Evolutionary conservation across 306 rosid species (phyloP).

Genomic region (Dryas alaskensis): DNA sequence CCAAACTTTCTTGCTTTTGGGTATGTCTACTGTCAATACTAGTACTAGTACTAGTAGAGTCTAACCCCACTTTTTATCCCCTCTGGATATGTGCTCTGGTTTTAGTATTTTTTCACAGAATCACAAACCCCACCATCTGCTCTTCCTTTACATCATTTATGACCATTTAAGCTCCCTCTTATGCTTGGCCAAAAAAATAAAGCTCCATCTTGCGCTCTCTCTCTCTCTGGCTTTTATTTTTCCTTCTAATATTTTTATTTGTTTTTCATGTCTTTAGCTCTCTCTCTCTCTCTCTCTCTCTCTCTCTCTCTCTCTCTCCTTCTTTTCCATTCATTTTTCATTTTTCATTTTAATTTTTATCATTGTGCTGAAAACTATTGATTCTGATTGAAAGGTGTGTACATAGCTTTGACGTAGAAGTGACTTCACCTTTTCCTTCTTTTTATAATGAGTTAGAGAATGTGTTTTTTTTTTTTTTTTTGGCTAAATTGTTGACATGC

Average conservation of each 20-base stretch:
- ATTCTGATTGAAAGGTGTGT: neutral
- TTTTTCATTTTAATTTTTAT: neutral
- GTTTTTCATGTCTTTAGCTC: neutral
- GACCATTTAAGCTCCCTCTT: conserved; percentile 3
- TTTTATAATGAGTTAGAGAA: too few relatives aligned
- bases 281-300: neutral
- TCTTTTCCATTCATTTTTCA: neutral
- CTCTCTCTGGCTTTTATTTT: neutral
- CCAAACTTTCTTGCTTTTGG: conserved; percentile 27
- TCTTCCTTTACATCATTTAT: neutral
- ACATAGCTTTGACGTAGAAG: conserved; percentile 12
- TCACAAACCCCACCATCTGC: conserved; percentile 30
- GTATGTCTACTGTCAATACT: neutral
- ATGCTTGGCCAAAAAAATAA: too few relatives aligned
- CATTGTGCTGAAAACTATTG: too few relatives aligned
- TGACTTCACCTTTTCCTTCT: neutral
- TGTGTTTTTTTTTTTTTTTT: neutral
- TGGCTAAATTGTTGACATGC: too few relatives aligned
- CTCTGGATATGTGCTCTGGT: conserved; percentile 24
- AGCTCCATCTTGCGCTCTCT: neutral
- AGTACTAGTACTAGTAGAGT: neutral
- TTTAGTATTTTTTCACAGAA: conserved; percentile 8
- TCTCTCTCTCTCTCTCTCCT: neutral
- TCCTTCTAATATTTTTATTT: too few relatives aligned
- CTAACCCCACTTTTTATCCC: conserved; percentile 21